Evolutionary conservation across 2,329 filamentous ascomycete species (phyloP).

Genomic region (Pseudogymnoascus sp.): DNA sequence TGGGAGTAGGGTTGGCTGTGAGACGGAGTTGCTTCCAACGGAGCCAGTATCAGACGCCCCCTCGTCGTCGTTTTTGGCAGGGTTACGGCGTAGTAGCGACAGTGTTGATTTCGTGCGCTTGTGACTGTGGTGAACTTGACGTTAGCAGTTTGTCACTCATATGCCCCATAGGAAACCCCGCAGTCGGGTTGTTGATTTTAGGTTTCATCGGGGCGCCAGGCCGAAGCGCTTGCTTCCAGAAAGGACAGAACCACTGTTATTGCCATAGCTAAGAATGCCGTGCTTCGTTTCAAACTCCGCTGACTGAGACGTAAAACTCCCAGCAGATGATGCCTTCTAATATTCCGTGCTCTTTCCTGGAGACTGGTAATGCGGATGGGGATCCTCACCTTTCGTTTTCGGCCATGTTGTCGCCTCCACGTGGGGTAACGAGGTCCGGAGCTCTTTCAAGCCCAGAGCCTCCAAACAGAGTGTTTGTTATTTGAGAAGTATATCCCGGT

Average conservation of each 20-base stretch:
- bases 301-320: neutral
- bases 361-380: neutral
- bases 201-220: neutral
- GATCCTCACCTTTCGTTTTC: neutral
- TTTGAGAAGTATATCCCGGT: neutral
- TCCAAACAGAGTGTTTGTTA: neutral
- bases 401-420: conserved; percentile 4
- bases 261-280: neutral
- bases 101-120: conserved; percentile 49
- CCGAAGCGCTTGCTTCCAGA: conserved; percentile 5
- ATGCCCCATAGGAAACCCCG: neutral
- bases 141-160: neutral
- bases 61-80: conserved; percentile 27
- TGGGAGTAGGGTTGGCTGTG: conserved; percentile 20
- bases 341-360: neutral
- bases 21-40: conserved; percentile 18
- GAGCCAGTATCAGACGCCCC: conserved; percentile 25
- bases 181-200: neutral
- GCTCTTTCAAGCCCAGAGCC: conserved; percentile 3
- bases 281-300: neutral
- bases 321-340: neutral
- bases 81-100: conserved; percentile 44
- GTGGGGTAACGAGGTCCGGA: conserved; percentile 4
- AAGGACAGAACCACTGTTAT: neutral
- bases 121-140: conserved; percentile 22